Evolutionary conservation across 192 early-diverging fungal species (phyloP).

Genomic region (Radiomyces spectabilis): DNA sequence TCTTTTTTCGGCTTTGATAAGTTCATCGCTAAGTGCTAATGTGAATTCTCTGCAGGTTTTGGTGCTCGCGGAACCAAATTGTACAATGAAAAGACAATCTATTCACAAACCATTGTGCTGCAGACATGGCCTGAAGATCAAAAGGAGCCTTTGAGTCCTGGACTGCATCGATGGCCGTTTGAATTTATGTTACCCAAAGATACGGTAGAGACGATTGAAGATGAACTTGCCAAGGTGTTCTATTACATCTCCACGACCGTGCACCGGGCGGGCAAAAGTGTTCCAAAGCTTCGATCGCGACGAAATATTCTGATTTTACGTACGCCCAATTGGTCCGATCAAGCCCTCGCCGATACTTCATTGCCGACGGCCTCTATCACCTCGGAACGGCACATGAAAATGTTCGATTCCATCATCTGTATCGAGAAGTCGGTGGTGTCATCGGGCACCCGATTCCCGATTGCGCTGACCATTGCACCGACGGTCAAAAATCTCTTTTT

Average conservation of each 20-base stretch:
- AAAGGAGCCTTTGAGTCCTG: not conserved
- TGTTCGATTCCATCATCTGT: slow-evolving; percentile 10
- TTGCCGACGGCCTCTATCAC: slow-evolving; percentile 16
- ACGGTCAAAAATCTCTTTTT: slow-evolving; percentile 14
- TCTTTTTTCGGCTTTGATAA: too few relatives aligned
- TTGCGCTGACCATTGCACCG: slow-evolving; percentile 7
- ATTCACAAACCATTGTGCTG: slow-evolving; percentile 20
- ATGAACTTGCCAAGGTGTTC: slow-evolving; percentile 19
- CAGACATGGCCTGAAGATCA: not conserved
- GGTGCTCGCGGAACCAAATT: slow-evolving; percentile 8
- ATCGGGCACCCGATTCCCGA: slow-evolving; percentile 18
- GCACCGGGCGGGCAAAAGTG: slow-evolving; percentile 2
- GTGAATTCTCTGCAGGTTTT: slow-evolving; percentile 6
- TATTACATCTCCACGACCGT: slow-evolving; percentile 18
- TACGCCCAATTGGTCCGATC: slow-evolving; percentile 12
- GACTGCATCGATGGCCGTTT: slow-evolving; percentile 22
- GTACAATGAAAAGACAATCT: slow-evolving; percentile 21
- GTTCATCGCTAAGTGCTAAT: not conserved
- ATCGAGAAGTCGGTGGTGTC: slow-evolving; percentile 18
- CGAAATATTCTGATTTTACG: slow-evolving; percentile 20
- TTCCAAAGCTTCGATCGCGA: slow-evolving; percentile 4
- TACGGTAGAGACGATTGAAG: slow-evolving; percentile 24
- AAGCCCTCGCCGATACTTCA: slow-evolving; percentile 9
- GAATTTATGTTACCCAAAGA: slow-evolving; percentile 20
- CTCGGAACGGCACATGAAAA: slow-evolving; percentile 8